These are phyloP conservation scores for Theileria sp. DNA, from an alignment of 169 alveolate species.

Conservation along the genomic window DNA sequence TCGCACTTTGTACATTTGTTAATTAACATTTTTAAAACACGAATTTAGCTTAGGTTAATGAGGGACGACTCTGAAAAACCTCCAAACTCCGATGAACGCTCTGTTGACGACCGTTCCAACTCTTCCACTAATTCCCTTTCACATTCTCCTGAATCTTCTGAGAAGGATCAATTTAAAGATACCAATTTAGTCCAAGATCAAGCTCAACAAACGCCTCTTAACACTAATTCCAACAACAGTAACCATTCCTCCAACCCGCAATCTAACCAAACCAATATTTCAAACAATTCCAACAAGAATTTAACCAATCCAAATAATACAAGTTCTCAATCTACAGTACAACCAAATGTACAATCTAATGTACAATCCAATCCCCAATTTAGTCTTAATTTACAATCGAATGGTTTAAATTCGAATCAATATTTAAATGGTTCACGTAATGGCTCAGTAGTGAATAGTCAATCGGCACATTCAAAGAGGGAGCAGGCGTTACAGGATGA, in stretches of 20 bases:
- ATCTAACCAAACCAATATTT: background rate
- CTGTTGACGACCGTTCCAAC: background rate
- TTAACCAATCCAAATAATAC: background rate
- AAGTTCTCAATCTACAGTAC: too few relatives aligned
- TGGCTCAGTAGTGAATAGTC: background rate
- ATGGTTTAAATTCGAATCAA: background rate
- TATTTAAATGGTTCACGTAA: background rate
- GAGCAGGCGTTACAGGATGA: conserved; percentile 36
- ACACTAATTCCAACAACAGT: background rate
- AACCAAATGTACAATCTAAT: background rate
- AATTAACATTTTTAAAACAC: background rate
- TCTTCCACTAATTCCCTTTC: background rate
- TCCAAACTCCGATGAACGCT: background rate
- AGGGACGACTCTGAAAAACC: background rate
- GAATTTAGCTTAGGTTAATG: background rate
- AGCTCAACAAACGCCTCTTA: background rate
- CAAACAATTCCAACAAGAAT: background rate
- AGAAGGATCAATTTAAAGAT: background rate
- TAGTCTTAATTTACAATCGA: background rate
- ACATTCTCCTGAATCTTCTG: background rate
- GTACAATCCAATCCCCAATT: background rate
- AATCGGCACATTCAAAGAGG: background rate
- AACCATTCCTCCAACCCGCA: background rate
- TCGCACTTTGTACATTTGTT: background rate
- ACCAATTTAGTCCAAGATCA: background rate